Conservation (phyloP, 1,284 basidiomycete species). For the Thecaphora thlaspeos region DNA sequence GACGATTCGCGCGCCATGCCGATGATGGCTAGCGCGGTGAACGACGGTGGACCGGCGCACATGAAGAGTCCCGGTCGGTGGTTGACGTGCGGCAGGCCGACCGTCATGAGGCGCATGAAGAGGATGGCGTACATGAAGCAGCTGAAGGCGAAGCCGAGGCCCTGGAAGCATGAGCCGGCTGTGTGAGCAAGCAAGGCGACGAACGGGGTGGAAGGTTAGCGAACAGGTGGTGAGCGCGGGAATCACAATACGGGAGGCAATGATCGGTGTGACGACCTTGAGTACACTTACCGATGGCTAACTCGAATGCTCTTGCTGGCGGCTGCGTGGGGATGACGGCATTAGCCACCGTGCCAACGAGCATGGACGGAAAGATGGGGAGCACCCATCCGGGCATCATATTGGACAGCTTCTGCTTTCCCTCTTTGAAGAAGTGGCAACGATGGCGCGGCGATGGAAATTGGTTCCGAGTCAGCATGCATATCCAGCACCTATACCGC, state of each 20-base stretch:
- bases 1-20: constrained; percentile 5
- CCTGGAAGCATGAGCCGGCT: constrained; percentile 25
- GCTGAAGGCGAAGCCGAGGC: constrained; percentile 17
- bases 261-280: too few relatives aligned
- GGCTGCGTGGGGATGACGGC: constrained; percentile 8
- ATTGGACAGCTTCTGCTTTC: constrained; percentile 13
- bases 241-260: too few relatives aligned
- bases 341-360: constrained; percentile 18
- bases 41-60: constrained; percentile 27
- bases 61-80: constrained; percentile 26
- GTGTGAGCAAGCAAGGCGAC: too few relatives aligned
- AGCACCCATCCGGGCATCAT: constrained; percentile 32
- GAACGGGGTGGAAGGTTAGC: too few relatives aligned
- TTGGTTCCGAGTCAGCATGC: too few relatives aligned
- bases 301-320: constrained; percentile 1
- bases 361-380: constrained; percentile 39
- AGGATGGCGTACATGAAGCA: constrained; percentile 29
- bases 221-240: too few relatives aligned
- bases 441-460: too few relatives aligned
- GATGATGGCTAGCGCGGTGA: constrained; percentile 26
- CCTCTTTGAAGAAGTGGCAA: not conserved
- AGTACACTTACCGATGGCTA: constrained; percentile 12
- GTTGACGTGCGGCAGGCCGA: constrained; percentile 10
- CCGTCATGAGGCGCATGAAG: constrained; percentile 21
- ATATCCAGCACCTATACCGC: not conserved